Conservation (phyloP, 148 eudicot genomes). For the Rhododendron henanense region DNA sequence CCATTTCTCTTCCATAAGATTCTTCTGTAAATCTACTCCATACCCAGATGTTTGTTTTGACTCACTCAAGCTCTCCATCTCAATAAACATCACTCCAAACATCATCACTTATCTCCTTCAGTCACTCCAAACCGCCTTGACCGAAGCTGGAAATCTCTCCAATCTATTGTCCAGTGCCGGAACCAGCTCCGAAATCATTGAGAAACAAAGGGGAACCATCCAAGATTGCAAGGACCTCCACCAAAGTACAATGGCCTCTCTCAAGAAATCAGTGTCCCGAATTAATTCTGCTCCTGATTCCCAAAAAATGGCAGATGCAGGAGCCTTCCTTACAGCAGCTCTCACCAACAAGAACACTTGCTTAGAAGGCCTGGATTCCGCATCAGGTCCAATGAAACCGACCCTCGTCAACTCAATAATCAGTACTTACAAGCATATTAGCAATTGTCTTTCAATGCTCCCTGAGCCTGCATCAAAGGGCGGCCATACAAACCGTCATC, state of each 20-base stretch:
- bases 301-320: constrained; percentile 39
- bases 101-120: constrained; percentile 46
- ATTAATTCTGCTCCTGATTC: constrained; percentile 19
- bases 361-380: constrained; percentile 67
- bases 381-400: constrained; percentile 55
- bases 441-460: constrained; percentile 71
- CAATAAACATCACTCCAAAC: constrained; percentile 39
- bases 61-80: constrained; percentile 51
- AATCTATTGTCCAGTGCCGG: constrained; percentile 31
- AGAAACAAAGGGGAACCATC: constrained; percentile 58
- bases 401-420: constrained; percentile 35
- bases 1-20: constrained; percentile 30
- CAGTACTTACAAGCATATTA: constrained; percentile 48
- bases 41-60: constrained; percentile 60
- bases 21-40: constrained; percentile 67
- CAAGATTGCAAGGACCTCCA: constrained; percentile 87
- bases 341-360: constrained; percentile 81
- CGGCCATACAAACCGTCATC: constrained; percentile 20
- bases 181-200: constrained; percentile 31
- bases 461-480: constrained; percentile 14
- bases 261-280: constrained; percentile 44
- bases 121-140: constrained; percentile 57
- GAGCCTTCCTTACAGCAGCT: constrained; percentile 63
- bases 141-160: constrained; percentile 49
- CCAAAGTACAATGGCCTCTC: constrained; percentile 41